Evolutionary conservation across 257 asterid genomes (phyloP).

Genomic region (Scutellaria galericulata): DNA sequence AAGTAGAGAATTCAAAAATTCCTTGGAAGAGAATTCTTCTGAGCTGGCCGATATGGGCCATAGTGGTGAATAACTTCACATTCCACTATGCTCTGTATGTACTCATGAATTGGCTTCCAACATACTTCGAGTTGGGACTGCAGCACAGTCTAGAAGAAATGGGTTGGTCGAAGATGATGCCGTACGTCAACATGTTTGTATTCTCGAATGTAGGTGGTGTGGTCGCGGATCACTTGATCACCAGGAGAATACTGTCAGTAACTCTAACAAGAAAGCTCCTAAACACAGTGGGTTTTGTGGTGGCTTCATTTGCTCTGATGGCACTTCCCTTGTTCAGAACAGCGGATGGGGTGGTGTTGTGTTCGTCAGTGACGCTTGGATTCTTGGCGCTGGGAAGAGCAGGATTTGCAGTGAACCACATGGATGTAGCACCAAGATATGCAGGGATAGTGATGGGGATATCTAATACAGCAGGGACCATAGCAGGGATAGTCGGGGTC

Average conservation of each 20-base stretch:
- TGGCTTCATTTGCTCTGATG: slow-evolving; percentile 76
- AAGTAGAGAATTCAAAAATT: slow-evolving; percentile 52
- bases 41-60: slow-evolving; percentile 88
- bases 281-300: slow-evolving; percentile 75
- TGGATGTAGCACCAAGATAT: slow-evolving; percentile 94
- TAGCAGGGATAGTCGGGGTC: slow-evolving; percentile 92
- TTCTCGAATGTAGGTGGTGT: slow-evolving; percentile 93
- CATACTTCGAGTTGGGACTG: slow-evolving; percentile 86
- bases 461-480: slow-evolving; percentile 91
- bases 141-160: slow-evolving; percentile 84
- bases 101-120: slow-evolving; percentile 98
- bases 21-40: slow-evolving; percentile 79
- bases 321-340: slow-evolving; percentile 80
- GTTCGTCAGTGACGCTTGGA: slow-evolving; percentile 89
- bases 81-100: slow-evolving; percentile 93
- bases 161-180: slow-evolving; percentile 98
- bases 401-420: slow-evolving; percentile 92
- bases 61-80: slow-evolving; percentile 84
- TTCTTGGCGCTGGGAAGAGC: slow-evolving; percentile 96
- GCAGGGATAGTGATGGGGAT: slow-evolving; percentile 98
- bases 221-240: slow-evolving; percentile 77
- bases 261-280: slow-evolving; percentile 77
- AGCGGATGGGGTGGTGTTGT: slow-evolving; percentile 67
- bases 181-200: slow-evolving; percentile 83
- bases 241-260: slow-evolving; percentile 61